A percentile compares a stretch with the other conserved stretches of the same genome.
phyloP scores from a whole-genome alignment of 2,329 filamentous ascomycete species.

The Pseudogymnoascus sp. region DNA sequence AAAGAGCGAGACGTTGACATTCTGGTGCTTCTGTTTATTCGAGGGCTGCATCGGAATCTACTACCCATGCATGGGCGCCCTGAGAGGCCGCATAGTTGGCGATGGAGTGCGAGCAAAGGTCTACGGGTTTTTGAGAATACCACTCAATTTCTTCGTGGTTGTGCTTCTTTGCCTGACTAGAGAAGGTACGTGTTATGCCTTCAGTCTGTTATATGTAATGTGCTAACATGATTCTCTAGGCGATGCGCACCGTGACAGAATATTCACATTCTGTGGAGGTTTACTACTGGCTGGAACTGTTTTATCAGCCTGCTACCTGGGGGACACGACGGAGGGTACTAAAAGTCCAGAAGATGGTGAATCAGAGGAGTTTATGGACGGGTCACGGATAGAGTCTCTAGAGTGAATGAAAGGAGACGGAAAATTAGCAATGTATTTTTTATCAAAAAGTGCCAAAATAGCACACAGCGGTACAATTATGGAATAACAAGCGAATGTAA shows the following conservation, averaged over 20 bases:
- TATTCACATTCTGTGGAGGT: slow-evolving; percentile 9
- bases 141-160: slow-evolving; percentile 50
- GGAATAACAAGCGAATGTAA: neutral
- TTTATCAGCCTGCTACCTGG: slow-evolving; percentile 1
- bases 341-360: neutral
- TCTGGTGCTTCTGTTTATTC: slow-evolving; percentile 51
- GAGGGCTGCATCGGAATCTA: slow-evolving; percentile 51
- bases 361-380: neutral
- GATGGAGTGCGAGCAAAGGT: slow-evolving; percentile 46
- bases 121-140: slow-evolving; percentile 50
- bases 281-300: slow-evolving; percentile 4
- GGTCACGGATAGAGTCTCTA: neutral
- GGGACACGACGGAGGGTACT: neutral
- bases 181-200: slow-evolving; percentile 29
- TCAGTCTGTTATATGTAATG: slow-evolving; percentile 2
- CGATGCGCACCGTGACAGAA: neutral
- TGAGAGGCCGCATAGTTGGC: slow-evolving; percentile 47
- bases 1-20: slow-evolving; percentile 36
- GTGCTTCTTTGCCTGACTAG: slow-evolving; percentile 38
- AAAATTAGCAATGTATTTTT: neutral
- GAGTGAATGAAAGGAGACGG: neutral
- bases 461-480: neutral
- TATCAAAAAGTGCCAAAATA: neutral
- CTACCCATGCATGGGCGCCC: slow-evolving; percentile 46
- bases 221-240: neutral